Evolutionary conservation across 768 basidiomycete species (phyloP).

Genomic region (Naganishia randhawae): DNA sequence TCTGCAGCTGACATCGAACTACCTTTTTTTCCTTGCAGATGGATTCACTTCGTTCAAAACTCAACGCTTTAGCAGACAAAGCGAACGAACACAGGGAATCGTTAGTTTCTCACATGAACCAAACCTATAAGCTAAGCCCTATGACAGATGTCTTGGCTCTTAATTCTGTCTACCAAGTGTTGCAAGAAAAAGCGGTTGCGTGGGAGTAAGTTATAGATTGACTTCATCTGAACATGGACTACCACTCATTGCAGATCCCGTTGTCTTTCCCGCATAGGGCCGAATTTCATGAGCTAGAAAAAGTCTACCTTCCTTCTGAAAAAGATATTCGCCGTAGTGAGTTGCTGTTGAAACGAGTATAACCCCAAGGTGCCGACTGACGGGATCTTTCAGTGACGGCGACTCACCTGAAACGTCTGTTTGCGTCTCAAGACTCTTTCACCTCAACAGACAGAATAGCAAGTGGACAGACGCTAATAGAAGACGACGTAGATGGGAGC

Average conservation of each 20-base stretch:
- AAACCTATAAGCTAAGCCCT: slow-evolving; percentile 72
- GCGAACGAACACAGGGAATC: slow-evolving; percentile 57
- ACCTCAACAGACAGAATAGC: slow-evolving; percentile 42
- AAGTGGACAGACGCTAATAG: slow-evolving; percentile 44
- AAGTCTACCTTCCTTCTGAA: slow-evolving; percentile 56
- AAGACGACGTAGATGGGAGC: slow-evolving; percentile 21
- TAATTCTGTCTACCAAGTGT: slow-evolving; percentile 75
- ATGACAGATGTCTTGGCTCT: slow-evolving; percentile 82
- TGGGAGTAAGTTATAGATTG: slow-evolving; percentile 62
- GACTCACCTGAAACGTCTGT: slow-evolving; percentile 51
- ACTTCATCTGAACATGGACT: not conserved
- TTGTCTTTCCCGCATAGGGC: slow-evolving; percentile 44
- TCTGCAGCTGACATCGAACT: not conserved
- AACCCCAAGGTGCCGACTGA: not conserved
- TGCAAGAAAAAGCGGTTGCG: slow-evolving; percentile 91
- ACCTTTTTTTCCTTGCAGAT: slow-evolving; percentile 22
- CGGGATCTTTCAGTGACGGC: slow-evolving; percentile 42
- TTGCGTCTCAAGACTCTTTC: slow-evolving; percentile 48
- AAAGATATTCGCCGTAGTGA: slow-evolving; percentile 53
- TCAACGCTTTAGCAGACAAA: slow-evolving; percentile 60
- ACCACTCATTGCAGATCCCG: not conserved
- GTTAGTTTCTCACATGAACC: slow-evolving; percentile 62
- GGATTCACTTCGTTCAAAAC: slow-evolving; percentile 35
- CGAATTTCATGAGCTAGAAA: slow-evolving; percentile 75
- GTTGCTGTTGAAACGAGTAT: slow-evolving; percentile 8